phyloP scores from a whole-genome alignment of 768 basidiomycete species.

The Podaxis sp. region DNA sequence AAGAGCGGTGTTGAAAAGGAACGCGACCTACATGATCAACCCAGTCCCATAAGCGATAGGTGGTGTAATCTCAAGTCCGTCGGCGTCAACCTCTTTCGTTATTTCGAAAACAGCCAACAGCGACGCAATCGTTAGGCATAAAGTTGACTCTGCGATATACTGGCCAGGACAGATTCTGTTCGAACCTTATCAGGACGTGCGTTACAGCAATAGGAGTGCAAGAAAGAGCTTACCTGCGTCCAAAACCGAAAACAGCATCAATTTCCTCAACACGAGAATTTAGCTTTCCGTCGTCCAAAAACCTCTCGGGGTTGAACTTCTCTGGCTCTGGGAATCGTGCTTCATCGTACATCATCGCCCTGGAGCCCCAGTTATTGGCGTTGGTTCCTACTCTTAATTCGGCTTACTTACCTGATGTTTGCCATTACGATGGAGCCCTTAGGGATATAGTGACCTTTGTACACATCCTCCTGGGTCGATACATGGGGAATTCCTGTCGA shows the following conservation, averaged over 20 bases:
- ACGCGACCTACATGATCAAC: neutral
- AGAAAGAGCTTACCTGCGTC: neutral
- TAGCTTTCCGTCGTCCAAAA: constrained; percentile 19
- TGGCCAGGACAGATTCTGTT: neutral
- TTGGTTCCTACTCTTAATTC: neutral
- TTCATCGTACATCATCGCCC: constrained; percentile 19
- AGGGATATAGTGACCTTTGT: constrained; percentile 15
- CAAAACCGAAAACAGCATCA: neutral
- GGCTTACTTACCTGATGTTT: constrained; percentile 3
- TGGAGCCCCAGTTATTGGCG: neutral
- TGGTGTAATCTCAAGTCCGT: too few species aligned
- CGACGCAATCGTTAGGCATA: too few species aligned
- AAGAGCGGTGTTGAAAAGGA: neutral
- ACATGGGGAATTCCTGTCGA: constrained; percentile 20
- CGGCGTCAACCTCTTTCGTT: too few species aligned
- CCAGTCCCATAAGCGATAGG: neutral
- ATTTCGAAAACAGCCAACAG: too few species aligned
- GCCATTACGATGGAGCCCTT: constrained; percentile 10
- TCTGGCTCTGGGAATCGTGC: constrained; percentile 18
- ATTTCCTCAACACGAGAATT: neutral
- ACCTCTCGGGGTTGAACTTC: constrained; percentile 21
- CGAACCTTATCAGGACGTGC: neutral
- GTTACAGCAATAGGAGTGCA: neutral
- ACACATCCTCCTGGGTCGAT: constrained; percentile 12
- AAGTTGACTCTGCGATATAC: neutral